Base-by-base conservation (phyloP, 306 rosid species). In the Cucumis cinereus region DNA sequence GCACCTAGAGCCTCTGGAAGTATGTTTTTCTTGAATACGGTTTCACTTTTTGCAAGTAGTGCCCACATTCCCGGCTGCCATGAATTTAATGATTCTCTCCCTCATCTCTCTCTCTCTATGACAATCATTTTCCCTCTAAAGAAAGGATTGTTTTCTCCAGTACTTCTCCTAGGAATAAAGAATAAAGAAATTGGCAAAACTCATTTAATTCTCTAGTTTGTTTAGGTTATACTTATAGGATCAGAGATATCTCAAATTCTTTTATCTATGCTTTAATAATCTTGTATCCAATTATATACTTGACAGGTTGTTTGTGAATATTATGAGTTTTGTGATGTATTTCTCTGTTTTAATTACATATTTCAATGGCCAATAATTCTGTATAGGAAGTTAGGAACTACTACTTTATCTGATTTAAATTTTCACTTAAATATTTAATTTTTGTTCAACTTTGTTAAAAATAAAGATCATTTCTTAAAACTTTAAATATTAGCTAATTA, bases 1-100 rank as follows among this genome's bases (percentile, higher is more conserved):
- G 85, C 98, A 87, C 75, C 79, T 94, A 88, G 90, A 90, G 24
- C 98, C 97, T 77, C 84, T 91, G 80, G 97, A 94, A 91, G 98
- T 88, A 89, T 52, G 80, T 79, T 77, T 47, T 76, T 43, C 79
- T 47, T 22, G 49, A 64, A 22, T 47, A 7, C 17, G 58, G 54
- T 38, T 50, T 60, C 19, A 24, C 13, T 10, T 50, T 54, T 81
- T 47, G 72, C 38, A 69, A 69, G 22, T 23, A 67, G 74, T 45
- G 56, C 56, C 22, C 74, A 69, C 57, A 13, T 20, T 14, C 10
- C 52, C 33, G 14, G 23, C 54, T 40, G 19, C 74, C 50, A 38
- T 64, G 72, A 20, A 22, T 7, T 35, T 68, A 2, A 20, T 68
- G 33, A 68, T 20, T 20, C 30, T 11, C 17, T 40, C 19, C 47